These are phyloP conservation scores for Hypericum androsaemum DNA, from an alignment of 345 rosid species.

Conservation along the genomic window DNA sequence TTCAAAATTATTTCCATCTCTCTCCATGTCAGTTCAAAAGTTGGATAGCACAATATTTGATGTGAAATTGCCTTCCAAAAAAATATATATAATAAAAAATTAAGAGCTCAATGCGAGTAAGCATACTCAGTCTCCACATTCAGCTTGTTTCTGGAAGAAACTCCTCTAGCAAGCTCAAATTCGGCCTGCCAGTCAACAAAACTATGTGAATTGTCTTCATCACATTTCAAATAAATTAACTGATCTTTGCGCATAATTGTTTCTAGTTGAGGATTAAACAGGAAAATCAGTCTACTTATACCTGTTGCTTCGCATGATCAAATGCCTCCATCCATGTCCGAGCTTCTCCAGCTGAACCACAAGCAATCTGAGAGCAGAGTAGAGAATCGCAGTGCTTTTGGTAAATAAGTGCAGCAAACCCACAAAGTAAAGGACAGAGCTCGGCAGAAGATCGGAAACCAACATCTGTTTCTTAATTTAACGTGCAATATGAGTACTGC, in stretches of 20 bases:
- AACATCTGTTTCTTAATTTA: too few species aligned
- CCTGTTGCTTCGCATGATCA: conserved; percentile 95
- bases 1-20: too few species aligned
- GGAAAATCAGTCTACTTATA: conserved; percentile 16
- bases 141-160: conserved; percentile 65
- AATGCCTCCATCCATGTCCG: conserved; percentile 89
- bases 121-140: conserved; percentile 77
- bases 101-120: background rate
- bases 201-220: background rate
- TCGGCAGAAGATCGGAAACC: too few species aligned
- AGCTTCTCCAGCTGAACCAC: conserved; percentile 84
- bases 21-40: too few species aligned
- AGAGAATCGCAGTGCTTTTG: conserved; percentile 9
- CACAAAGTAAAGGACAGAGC: too few species aligned
- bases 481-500: too few species aligned
- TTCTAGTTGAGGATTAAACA: conserved; percentile 2
- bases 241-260: conserved; percentile 1
- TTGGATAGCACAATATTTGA: too few species aligned
- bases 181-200: conserved; percentile 49
- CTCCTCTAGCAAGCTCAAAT: conserved; percentile 50
- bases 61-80: too few species aligned
- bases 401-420: background rate
- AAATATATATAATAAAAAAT: too few species aligned
- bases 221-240: background rate
- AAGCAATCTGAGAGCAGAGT: conserved; percentile 67